Evolutionary conservation across 352 stramenopile species (phyloP), one percentile per base, ranked within the genome.

Genomic region (Phytopythium ostracodes): DNA sequence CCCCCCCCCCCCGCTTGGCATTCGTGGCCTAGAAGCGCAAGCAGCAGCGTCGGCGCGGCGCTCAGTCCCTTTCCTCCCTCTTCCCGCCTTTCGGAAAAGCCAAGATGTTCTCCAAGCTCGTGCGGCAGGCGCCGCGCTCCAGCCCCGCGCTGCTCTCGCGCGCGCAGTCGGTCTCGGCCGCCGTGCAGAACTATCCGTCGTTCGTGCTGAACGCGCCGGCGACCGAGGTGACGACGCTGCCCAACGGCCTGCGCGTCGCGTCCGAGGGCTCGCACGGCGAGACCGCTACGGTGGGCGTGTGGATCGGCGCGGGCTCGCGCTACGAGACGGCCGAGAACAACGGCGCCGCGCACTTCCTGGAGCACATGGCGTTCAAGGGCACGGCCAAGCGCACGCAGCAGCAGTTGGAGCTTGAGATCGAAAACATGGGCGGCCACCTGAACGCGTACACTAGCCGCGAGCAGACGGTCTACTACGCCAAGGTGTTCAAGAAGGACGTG

Each of bases 361-460:
- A 99, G 87, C 98, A 99, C 87, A 99, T 99, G 96, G 94, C 97
- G 50, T 99, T 99, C 87, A 99, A 99, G 83, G 98, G 98, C 69
- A 99, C 98, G 38, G 73, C 73, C 36, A 97, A 96, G 68, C 86
- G 98, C 62, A 99, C 92, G 50, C 97, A 99, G 83, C 92, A 98
- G 73, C 82, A 98, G 73, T 87, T 99, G n/a, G 98, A 99, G 84
- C 84, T 99, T 51, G 94, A 99, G 78, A 99, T 99, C 70, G 98
- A 99, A 87, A 99, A 99, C 85, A 99, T 99, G 96, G 98, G 98
- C 62, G 98, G 96, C 66, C 98, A 99, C 87, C 82, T 99, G 51
- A 98, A 99, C 76, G 97, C 97, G 9, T 99, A 99, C 82, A 99
- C 98, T 58, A 98, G 84, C 68, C 88, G 97, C 56, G 98, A 99